Percentiles rank a stretch among this genome's conserved stretches.
Conservation (phyloP, 176 grass and related monocot species). For the Triticum monococcum region DNA sequence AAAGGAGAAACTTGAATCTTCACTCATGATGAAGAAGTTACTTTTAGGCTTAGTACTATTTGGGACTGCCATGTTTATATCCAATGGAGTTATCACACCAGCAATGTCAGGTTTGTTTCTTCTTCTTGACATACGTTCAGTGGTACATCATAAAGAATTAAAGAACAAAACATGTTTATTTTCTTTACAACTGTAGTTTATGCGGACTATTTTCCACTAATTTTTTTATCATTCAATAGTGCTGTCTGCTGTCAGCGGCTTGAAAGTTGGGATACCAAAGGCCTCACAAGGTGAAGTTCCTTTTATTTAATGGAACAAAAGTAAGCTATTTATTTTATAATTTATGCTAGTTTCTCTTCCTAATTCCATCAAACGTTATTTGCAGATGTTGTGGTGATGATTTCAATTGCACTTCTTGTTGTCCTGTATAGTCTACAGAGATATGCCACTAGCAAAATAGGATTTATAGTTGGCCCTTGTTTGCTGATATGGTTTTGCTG, state of each 20-base stretch:
- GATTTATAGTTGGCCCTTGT: conserved; percentile 79
- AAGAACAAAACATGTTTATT: neutral
- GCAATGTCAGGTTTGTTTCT: conserved; percentile 89
- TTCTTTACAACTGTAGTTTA: neutral
- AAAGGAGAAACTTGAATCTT: conserved; percentile 87
- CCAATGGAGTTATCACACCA: conserved; percentile 94
- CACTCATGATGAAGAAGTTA: conserved; percentile 62
- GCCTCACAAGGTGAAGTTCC: conserved; percentile 56
- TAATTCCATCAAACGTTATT: conserved; percentile 28
- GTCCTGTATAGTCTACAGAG: conserved; percentile 85
- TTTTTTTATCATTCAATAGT: conserved; percentile 57
- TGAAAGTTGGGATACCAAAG: conserved; percentile 80
- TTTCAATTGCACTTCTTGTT: conserved; percentile 90
- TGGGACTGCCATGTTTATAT: conserved; percentile 94
- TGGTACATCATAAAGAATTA: neutral
- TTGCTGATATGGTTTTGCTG: conserved; percentile 98
- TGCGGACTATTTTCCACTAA: neutral
- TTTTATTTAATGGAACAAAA: conserved; percentile 11
- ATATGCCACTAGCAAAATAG: conserved; percentile 92
- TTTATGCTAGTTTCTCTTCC: neutral
- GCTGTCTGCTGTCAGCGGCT: conserved; percentile 83
- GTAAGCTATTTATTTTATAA: neutral
- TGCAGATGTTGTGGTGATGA: conserved; percentile 86
- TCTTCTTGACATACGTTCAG: conserved; percentile 5
- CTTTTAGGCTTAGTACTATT: conserved; percentile 82